phyloP scores from a whole-genome alignment of 2,329 filamentous ascomycete species.

The Pseudocercospora vitis region DNA sequence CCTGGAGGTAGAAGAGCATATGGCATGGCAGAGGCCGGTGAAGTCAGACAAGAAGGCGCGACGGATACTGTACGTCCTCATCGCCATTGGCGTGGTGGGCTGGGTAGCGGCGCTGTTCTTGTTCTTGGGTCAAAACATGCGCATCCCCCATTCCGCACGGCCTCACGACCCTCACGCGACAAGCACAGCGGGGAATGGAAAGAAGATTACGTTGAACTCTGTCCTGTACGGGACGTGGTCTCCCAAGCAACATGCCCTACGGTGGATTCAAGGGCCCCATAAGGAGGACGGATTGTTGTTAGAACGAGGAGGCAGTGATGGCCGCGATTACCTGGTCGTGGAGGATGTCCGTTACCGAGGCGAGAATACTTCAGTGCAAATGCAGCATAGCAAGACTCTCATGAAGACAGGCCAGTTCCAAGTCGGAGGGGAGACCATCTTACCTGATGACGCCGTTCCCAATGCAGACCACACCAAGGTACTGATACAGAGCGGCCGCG shows the following conservation, averaged over 20 bases:
- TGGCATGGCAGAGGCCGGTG: constrained; percentile 41
- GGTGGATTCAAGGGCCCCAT: constrained; percentile 72
- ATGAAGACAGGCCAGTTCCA: constrained; percentile 69
- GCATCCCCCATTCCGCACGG: constrained; percentile 63
- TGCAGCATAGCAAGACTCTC: constrained; percentile 63
- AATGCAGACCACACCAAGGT: constrained; percentile 85
- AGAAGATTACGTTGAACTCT: constrained; percentile 71
- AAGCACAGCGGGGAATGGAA: constrained; percentile 62
- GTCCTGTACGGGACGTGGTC: constrained; percentile 66
- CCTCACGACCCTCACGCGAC: constrained; percentile 69
- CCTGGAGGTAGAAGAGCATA: constrained; percentile 54
- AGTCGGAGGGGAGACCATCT: constrained; percentile 57
- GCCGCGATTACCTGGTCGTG: constrained; percentile 76
- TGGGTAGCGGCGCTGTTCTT: constrained; percentile 69
- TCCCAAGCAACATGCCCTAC: constrained; percentile 64
- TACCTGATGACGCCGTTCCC: constrained; percentile 66
- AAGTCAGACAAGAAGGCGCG: constrained; percentile 67
- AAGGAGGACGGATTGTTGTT: constrained; percentile 84
- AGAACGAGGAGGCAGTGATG: constrained; percentile 61
- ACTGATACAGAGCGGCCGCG: constrained; percentile 69
- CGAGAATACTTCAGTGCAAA: constrained; percentile 44
- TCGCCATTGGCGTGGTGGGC: constrained; percentile 60
- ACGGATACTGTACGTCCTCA: constrained; percentile 61
- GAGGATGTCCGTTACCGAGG: constrained; percentile 71
- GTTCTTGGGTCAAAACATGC: constrained; percentile 65